phyloP scores from a whole-genome alignment of 2,329 filamentous ascomycete species.

The Microcyclosporella mali region DNA sequence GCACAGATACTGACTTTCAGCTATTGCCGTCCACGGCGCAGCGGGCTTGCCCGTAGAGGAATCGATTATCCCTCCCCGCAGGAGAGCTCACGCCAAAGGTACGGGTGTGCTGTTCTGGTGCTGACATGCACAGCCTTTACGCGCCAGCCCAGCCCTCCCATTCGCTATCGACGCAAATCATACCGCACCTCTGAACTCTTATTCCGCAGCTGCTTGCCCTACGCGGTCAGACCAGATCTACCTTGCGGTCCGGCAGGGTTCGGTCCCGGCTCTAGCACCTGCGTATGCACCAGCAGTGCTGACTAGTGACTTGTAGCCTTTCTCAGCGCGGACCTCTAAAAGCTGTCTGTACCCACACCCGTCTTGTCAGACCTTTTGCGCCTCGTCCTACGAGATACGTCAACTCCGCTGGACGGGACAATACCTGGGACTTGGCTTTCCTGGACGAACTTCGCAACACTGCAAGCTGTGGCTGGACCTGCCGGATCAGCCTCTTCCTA shows the following conservation, averaged over 20 bases:
- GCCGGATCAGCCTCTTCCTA: background rate
- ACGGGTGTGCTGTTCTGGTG: no score
- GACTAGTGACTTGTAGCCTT: background rate
- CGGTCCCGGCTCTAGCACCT: background rate
- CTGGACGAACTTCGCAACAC: no score
- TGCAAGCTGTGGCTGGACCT: constrained; percentile 1
- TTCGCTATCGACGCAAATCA: constrained; percentile 4
- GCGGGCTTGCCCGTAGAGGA: background rate
- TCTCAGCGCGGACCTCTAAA: constrained; percentile 1
- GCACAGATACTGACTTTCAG: no score
- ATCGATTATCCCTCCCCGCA: background rate
- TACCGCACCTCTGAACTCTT: constrained; percentile 7
- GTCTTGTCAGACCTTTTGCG: background rate
- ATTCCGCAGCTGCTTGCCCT: background rate
- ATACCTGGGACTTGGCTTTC: no score
- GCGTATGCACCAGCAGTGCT: background rate
- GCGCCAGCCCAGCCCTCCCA: constrained; percentile 2
- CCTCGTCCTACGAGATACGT: background rate
- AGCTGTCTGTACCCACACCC: constrained; percentile 1
- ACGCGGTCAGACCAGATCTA: background rate
- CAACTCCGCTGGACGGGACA: background rate
- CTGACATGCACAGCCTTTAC: background rate
- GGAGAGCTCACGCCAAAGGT: background rate
- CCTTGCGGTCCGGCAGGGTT: background rate
- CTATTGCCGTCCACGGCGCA: no score